Percentiles rank a stretch among this genome's conserved stretches.
phyloP scores from a whole-genome alignment of 352 stramenopile species.

The Globisporangium paroecandrum region DNA sequence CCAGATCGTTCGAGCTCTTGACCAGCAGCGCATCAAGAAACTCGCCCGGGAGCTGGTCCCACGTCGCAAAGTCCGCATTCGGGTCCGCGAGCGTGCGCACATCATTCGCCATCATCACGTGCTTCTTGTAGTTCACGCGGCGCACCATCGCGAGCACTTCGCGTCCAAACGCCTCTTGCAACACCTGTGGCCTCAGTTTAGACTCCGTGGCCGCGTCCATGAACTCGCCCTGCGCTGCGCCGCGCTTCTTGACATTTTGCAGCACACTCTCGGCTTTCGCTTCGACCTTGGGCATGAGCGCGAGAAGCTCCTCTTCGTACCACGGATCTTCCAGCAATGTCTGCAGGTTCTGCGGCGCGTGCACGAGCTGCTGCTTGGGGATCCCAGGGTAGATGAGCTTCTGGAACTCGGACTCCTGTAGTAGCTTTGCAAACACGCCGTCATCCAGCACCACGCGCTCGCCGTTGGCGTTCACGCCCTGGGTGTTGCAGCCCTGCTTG shows the following conservation, averaged over 20 bases:
- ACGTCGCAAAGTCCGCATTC: conserved; percentile 47
- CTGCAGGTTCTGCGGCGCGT: conserved; percentile 72
- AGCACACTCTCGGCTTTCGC: conserved; percentile 73
- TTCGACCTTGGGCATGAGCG: conserved; percentile 81
- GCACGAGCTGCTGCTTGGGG: conserved; percentile 52
- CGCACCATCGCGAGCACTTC: conserved; percentile 84
- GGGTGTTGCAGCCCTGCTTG: conserved; percentile 50
- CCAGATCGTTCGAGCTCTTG: neutral
- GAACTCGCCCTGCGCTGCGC: conserved; percentile 62
- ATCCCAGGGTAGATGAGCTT: conserved; percentile 78
- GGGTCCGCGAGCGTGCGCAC: conserved; percentile 54
- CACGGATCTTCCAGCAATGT: conserved; percentile 67
- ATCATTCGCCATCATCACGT: conserved; percentile 71
- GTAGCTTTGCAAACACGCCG: conserved; percentile 75
- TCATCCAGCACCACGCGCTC: conserved; percentile 69
- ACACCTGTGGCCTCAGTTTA: conserved; percentile 64
- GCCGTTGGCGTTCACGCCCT: conserved; percentile 50
- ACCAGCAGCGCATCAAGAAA: conserved; percentile 48
- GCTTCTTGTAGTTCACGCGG: conserved; percentile 79
- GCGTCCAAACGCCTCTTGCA: conserved; percentile 82
- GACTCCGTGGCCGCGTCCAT: conserved; percentile 76
- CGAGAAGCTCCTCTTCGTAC: conserved; percentile 76
- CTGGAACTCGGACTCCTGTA: conserved; percentile 69
- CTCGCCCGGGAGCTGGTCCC: conserved; percentile 52
- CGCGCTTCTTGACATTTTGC: conserved; percentile 75